Base-by-base conservation (phyloP, 2,329 filamentous ascomycete genomes). In the Sporothrix inflata region DNA sequence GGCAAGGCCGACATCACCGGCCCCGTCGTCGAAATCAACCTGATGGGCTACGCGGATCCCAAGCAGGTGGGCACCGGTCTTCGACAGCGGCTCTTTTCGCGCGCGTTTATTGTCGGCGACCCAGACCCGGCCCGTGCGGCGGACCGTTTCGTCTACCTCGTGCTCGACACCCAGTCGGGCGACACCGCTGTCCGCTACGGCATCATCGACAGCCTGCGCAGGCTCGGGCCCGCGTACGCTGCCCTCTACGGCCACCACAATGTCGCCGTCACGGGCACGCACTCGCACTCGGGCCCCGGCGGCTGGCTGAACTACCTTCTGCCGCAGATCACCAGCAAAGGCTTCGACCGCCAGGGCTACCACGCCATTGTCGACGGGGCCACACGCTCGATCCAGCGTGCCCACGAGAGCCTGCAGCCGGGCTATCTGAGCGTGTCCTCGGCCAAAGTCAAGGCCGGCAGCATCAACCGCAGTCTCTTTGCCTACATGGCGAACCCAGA, bases 271-370 rank as follows among this genome's bases (percentile, higher is more conserved):
- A 96, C 92, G 1, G 94, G 94, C 45, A 97, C 94, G 0, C 94
- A 98, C 79, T 95, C 92, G 1, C 94, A 98, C 82, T 91, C 93
- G 21, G 94, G 94, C 0, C 94, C 94, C 0, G 94, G 93, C 4
- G 94, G 92, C 19, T 98, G 94, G 94, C 85, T 96, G 78, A 97
- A 97, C 80, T 97, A 97, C 78, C 86, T 97, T 11, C 84, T 98
- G 16, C 94, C 94, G 11, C 94, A 97, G 78, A 91, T 97, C 76
- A 95, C 94, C 0, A 95, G 91, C 79, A 87, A 91, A 73, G 94
- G 94, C 0, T 97, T 97, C 77, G 88, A 94, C 80, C 90, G 90
- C 79, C 92, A 96, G 79, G 94, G 92, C 77, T 97, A 96, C 78
- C 87, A 90, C 75, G 94, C 94, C 49, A 93, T 97, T 75, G 93